phyloP scores from a whole-genome alignment of 2,329 filamentous ascomycete species.

The Biscogniauxia sp. region DNA sequence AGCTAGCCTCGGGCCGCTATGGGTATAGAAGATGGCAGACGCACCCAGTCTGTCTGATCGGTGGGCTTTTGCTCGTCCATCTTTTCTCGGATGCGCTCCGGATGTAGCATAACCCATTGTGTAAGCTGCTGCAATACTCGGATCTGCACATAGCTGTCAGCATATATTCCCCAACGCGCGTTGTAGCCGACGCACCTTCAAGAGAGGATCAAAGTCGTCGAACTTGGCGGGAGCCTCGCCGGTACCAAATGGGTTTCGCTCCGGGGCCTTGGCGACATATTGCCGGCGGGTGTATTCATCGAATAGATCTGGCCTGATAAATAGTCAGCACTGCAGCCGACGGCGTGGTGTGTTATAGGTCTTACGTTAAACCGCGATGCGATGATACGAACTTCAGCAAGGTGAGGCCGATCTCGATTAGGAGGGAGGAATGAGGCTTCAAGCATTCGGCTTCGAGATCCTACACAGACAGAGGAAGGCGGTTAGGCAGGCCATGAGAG shows the following conservation, averaged over 20 bases:
- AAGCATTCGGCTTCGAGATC: slow-evolving; percentile 87
- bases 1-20: slow-evolving; percentile 33
- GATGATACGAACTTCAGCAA: slow-evolving; percentile 92
- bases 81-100: slow-evolving; percentile 80
- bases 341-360: slow-evolving; percentile 29
- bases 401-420: slow-evolving; percentile 79
- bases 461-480: slow-evolving; percentile 44
- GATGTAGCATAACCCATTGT: slow-evolving; percentile 82
- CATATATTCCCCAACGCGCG: not conserved
- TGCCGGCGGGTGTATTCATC: slow-evolving; percentile 91
- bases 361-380: slow-evolving; percentile 87
- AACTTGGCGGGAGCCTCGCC: slow-evolving; percentile 74
- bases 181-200: slow-evolving; percentile 56
- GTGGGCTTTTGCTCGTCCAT: slow-evolving; percentile 79
- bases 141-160: slow-evolving; percentile 46
- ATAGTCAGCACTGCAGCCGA: slow-evolving; percentile 5
- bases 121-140: slow-evolving; percentile 84
- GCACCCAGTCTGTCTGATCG: slow-evolving; percentile 82
- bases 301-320: slow-evolving; percentile 73
- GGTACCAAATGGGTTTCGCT: slow-evolving; percentile 80
- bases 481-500: slow-evolving; percentile 5
- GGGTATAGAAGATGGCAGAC: slow-evolving; percentile 40
- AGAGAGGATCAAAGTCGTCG: slow-evolving; percentile 75
- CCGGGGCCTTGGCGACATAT: slow-evolving; percentile 76
- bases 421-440: slow-evolving; percentile 69